Evolutionary conservation across 345 rosid species (phyloP).

Genomic region (Citrus unshiu): DNA sequence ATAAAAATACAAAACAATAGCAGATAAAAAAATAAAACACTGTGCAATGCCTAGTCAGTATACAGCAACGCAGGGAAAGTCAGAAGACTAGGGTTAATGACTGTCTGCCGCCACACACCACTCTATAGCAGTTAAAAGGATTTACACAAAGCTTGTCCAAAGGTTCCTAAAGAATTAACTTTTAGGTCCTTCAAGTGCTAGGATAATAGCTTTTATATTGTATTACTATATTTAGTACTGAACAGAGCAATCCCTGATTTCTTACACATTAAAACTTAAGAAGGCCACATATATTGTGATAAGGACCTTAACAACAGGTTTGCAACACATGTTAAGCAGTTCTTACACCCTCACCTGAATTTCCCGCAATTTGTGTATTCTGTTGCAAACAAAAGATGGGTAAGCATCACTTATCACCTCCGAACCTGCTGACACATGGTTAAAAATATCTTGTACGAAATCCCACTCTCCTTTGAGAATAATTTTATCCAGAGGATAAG

Average conservation of each 20-base stretch:
- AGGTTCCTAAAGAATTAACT: background rate
- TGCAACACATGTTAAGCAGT: background rate
- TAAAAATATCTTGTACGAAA: conserved; percentile 52
- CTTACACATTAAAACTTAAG: background rate
- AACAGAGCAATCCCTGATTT: background rate
- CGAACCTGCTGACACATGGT: conserved; percentile 29
- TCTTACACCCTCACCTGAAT: conserved; percentile 41
- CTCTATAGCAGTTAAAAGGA: background rate
- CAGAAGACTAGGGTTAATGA: background rate
- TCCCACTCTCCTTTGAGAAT: conserved; percentile 66
- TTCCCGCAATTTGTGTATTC: conserved; percentile 48
- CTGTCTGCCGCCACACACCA: background rate
- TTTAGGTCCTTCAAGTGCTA: background rate
- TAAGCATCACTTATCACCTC: conserved; percentile 33
- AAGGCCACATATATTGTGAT: background rate
- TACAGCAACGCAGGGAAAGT: background rate
- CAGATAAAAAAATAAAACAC: background rate
- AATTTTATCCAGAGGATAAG: conserved; percentile 75
- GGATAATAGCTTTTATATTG: background rate
- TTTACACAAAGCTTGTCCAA: background rate
- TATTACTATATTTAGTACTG: background rate
- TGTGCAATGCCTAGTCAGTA: background rate
- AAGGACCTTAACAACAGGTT: background rate
- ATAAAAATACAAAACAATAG: conserved; percentile 7
- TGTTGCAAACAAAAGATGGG: conserved; percentile 70